A percentile compares a stretch with the other conserved stretches of the same genome.
Conservation (phyloP, 805 yeast genomes). For the Candida corydali region DNA sequence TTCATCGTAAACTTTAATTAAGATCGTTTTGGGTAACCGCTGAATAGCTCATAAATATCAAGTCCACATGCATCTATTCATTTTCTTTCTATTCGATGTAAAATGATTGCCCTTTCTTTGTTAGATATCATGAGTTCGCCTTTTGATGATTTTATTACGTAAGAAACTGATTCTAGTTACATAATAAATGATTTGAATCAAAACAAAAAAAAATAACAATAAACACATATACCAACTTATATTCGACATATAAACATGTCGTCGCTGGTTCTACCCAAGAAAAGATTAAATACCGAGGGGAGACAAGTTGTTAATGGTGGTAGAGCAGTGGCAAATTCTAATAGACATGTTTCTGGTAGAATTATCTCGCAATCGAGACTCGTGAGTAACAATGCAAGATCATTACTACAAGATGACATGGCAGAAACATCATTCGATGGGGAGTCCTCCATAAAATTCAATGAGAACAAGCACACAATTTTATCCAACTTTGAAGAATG, state of each 20-base stretch:
- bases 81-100: not conserved
- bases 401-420: slow-evolving; percentile 16
- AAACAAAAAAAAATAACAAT: not conserved
- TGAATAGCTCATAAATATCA: no score
- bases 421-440: slow-evolving; percentile 17
- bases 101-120: not conserved
- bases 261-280: slow-evolving; percentile 8
- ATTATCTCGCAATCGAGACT: slow-evolving; percentile 13
- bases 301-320: not conserved
- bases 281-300: slow-evolving; percentile 4
- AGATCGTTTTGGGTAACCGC: no score
- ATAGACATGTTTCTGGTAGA: slow-evolving; percentile 9
- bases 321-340: slow-evolving; percentile 6
- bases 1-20: no score
- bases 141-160: not conserved
- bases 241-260: not conserved
- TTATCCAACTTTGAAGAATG: slow-evolving; percentile 45
- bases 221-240: not conserved
- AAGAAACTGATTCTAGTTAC: not conserved
- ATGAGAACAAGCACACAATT: slow-evolving; percentile 39
- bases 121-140: not conserved
- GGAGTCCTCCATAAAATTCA: slow-evolving; percentile 39
- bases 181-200: not conserved
- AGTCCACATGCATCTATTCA: no score
- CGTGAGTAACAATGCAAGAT: slow-evolving; percentile 11